Base-by-base conservation (phyloP, 2,329 filamentous ascomycete species). In the Annulohypoxylon truncatum region DNA sequence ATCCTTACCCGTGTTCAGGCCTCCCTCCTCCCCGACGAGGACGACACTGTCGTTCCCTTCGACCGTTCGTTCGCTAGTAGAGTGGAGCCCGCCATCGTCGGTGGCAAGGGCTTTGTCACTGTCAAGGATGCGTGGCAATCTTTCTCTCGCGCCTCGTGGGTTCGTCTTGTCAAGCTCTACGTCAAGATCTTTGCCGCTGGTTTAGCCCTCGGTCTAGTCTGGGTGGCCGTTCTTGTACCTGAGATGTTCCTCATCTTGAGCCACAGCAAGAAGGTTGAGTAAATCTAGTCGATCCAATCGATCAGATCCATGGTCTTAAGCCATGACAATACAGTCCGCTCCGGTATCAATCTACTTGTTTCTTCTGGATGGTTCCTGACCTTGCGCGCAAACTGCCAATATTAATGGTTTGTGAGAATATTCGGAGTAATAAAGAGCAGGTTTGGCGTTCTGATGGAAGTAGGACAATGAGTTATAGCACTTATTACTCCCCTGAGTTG, bases 41-140 rank as follows among this genome's bases (percentile, higher is more conserved):
- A 94, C 71, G 91, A 96, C 80, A 89, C 92, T 24, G 92, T 97
- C 69, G 90, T 98, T 33, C 90, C 93, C 29, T 97, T 98, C 74
- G 95, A 98, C 83, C 92, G 94, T 70, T 90, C 90, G 28, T 96
- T 96, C 75, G 88, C 86, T 68, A 92, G 92, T 72, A 91, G 89
- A 76, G 87, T 95, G 26, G 87, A 90, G 69, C 89, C 92, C n/a
- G 86, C 87, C 64, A 85, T 93, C 52, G 82, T 93, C n/a, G 90
- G 88, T 64, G 92, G 91, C 58, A 87, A 84, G 68, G 92, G 92
- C 70, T 89, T 87, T 71, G 84, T 92, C 67, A 87, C 90, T 40
- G 85, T 95, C 74, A 77, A 87, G 52, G 91, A 95, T 73, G 94
- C 93, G 0, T 94, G 93, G 92, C 85, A 84, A 73, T 92, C 89